Conservation (phyloP, 345 rosid genomes). For the Aquilaria malaccensis region DNA sequence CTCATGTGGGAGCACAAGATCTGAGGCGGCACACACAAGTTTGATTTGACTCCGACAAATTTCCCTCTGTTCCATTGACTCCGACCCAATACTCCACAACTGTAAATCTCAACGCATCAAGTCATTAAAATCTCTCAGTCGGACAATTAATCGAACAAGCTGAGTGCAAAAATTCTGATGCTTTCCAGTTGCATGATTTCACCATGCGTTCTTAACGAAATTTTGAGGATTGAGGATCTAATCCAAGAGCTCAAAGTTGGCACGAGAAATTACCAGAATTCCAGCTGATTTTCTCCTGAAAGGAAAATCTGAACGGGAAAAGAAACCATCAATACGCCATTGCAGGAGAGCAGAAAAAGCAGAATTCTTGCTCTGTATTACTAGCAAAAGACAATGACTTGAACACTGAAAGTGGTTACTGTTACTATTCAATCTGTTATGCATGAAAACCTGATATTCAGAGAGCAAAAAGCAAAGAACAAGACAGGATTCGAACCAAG, state of each 20-base stretch:
- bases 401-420: conserved; percentile 2
- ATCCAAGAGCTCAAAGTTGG: too few species aligned
- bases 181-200: too few species aligned
- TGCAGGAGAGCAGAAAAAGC: not conserved
- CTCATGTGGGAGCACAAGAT: too few species aligned
- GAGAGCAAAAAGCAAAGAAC: not conserved
- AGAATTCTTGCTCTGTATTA: not conserved
- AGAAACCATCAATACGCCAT: conserved; percentile 1
- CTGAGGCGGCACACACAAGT: too few species aligned
- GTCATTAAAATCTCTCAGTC: too few species aligned
- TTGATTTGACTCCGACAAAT: too few species aligned
- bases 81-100: too few species aligned
- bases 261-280: not conserved
- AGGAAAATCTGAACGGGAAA: conserved; percentile 15
- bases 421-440: not conserved
- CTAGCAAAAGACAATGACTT: not conserved
- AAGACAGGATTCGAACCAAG: not conserved
- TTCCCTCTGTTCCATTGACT: too few species aligned
- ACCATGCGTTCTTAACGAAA: too few species aligned
- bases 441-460: not conserved
- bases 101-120: too few species aligned
- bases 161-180: too few species aligned
- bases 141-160: too few species aligned
- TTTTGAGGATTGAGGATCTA: not conserved
- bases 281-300: not conserved